Evolutionary conservation across 257 asterid species (phyloP), one percentile per base, ranked within the genome.

Genomic region (Ilex aquifolium): DNA sequence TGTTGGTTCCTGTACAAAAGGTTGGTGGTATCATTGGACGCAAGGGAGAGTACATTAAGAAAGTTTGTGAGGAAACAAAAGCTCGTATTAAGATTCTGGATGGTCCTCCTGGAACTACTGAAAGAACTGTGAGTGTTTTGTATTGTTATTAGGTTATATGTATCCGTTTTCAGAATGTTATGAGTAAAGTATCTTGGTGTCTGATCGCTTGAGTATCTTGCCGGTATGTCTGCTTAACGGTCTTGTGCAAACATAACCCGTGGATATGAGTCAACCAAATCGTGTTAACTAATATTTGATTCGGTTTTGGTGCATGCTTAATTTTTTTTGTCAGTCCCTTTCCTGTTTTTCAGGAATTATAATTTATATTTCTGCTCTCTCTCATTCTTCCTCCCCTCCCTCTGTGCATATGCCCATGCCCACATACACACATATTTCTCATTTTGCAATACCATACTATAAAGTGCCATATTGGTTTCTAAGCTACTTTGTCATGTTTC

Each of bases 1-100:
- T 86, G 79, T 66, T 86, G 65, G 87, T 86, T 60, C 91, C 91
- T 59, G 86, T 65, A 57, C 87, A 80, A 72, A 86, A 74, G 69
- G 95, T 86, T 65, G 95, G 95, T 46, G 80, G 91, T 62, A 83
- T 86, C 69, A 83, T 86, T 72, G 95, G 95, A 9, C 88, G 91
- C 60, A 83, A 78, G 77, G 95, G 95, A 50, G 95, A 86, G 79
- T 81, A 65, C 61, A 83, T 86, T 17, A 86, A 82, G 65, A 86
- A 77, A 73, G 72, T 74, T 30, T 86, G 88, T 7, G 88, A 86
- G 74, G 95, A 86, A 68, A 79, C 95, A 50, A 86, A 71, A 76
- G 82, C 95, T 60, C 88, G 95, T 56, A 83, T 86, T 59, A 86
- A 86, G 79, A 70, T 86, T 67, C 91, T 86, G 31, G 95, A 83